A percentile compares a stretch with the other conserved stretches of the same genome.
These are phyloP conservation scores for Penicillium turbatum DNA, from an alignment of 495 filamentous ascomycete species.

Conservation along the genomic window DNA sequence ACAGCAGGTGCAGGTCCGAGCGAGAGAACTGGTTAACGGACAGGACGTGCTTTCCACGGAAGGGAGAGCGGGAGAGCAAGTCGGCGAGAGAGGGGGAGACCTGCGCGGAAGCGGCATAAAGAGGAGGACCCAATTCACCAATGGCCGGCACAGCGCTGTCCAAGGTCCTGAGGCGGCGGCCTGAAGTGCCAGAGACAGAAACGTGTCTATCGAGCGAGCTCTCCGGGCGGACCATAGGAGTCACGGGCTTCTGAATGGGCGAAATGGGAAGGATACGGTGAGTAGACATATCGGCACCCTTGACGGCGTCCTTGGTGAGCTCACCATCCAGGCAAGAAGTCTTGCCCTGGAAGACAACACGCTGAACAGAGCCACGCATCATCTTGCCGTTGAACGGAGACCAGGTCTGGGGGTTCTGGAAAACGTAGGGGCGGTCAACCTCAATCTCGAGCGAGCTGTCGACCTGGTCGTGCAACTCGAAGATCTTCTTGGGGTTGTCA, in stretches of 20 bases:
- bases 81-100: constrained; percentile 58
- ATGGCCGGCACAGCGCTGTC: constrained; percentile 28
- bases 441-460: constrained; percentile 73
- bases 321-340: constrained; percentile 75
- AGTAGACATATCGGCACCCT: constrained; percentile 73
- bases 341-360: constrained; percentile 73
- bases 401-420: constrained; percentile 55
- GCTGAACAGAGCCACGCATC: constrained; percentile 69
- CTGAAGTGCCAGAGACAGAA: constrained; percentile 42
- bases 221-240: constrained; percentile 44
- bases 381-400: constrained; percentile 71
- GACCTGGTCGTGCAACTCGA: constrained; percentile 79
- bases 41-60: constrained; percentile 81
- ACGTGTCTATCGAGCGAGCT: constrained; percentile 43
- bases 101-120: constrained; percentile 43
- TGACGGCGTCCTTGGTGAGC: constrained; percentile 48
- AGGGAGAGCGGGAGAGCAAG: constrained; percentile 71
- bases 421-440: constrained; percentile 61
- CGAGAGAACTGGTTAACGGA: constrained; percentile 87
- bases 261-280: constrained; percentile 58
- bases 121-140: constrained; percentile 52
- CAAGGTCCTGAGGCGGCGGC: constrained; percentile 25
- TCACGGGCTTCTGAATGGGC: constrained; percentile 50
- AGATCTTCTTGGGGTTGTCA: constrained; percentile 80
- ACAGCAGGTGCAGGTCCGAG: constrained; percentile 82